Evolutionary conservation across 306 rosid species (phyloP).

Genomic region (Corylus americana): DNA sequence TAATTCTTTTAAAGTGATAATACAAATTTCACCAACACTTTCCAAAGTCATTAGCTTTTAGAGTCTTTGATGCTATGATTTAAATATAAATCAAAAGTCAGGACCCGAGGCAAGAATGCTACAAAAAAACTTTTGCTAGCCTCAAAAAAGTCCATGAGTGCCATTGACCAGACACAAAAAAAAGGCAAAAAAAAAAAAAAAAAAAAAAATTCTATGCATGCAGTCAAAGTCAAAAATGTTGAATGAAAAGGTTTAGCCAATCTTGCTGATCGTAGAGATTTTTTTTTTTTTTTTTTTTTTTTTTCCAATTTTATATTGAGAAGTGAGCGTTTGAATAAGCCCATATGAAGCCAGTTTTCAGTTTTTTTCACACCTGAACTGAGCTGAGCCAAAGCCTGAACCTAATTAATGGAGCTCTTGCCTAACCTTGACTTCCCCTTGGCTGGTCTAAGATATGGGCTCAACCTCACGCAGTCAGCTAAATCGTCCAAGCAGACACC

Average conservation of each 20-base stretch:
- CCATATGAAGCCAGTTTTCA: not conserved
- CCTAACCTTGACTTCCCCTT: not conserved
- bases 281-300: not conserved
- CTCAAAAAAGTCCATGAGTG: too few relatives aligned
- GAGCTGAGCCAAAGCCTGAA: constrained; percentile 4
- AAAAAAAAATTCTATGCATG: not conserved
- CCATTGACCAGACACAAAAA: not conserved
- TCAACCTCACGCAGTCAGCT: not conserved
- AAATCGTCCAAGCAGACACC: not conserved
- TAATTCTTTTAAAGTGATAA: too few relatives aligned
- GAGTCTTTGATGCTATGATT: too few relatives aligned
- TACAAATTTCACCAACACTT: too few relatives aligned
- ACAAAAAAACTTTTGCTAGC: not conserved
- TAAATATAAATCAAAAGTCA: not conserved
- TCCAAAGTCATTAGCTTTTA: too few relatives aligned
- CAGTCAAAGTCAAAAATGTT: constrained; percentile 34
- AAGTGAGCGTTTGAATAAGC: constrained; percentile 24
- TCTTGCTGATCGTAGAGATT: constrained; percentile 15
- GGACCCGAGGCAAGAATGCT: not conserved
- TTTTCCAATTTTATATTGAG: not conserved
- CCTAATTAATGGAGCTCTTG: not conserved
- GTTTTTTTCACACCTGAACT: constrained; percentile 6
- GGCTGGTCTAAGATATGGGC: not conserved
- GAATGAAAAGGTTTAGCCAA: not conserved
- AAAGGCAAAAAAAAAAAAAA: not conserved